Evolutionary conservation across 2,329 filamentous ascomycete genomes (phyloP), one percentile per base, ranked within the genome.

Genomic region (Trematosphaeria pertusa): DNA sequence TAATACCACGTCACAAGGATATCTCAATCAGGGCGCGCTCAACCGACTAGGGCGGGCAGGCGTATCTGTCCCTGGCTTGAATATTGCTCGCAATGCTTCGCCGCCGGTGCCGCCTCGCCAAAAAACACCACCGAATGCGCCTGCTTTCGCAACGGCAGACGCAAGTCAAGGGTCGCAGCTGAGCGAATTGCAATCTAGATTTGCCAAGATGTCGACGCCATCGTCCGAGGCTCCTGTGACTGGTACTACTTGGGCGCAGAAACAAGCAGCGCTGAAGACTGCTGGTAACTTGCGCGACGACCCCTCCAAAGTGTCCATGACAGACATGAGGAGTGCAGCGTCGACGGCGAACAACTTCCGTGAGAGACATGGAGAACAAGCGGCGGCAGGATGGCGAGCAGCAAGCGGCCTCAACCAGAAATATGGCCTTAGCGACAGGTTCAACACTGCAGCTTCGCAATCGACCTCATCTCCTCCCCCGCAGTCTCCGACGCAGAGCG

Each of bases 21-120:
- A 73, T 37, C 58, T 85, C 33, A 84, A 85, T 43, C 78, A 82
- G 58, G 82, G 78, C 4, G 86, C 90, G 4, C 68, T 87, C 44
- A 79, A 75, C 47, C 81, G 89, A 32, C 78, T 97, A 7, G 83
- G 86, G 9, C 81, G 84, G 28, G 86, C 89, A 1, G 91, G 91
- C 1, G 79, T 96, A 5, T 88, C 86, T 0, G 89, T 96, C 0
- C 87, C 91, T 0, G 87, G 82, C 0, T 76, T 96, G 3, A 88
- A 88, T 4, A 95, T 96, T 50, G 86, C 84, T 3, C 68, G 64
- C 36, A 73, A 56, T 46, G 61, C 61, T n/a, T 67, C 65, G 48
- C 68, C 67, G 38, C 65, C 61, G 33, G 59, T 65, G 32, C 62
- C 63, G 26, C 56, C 55, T 20, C 65, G 58, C 48, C 67, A 60